phyloP scores from a whole-genome alignment of 768 basidiomycete genomes.

The Amanita phalloides region DNA sequence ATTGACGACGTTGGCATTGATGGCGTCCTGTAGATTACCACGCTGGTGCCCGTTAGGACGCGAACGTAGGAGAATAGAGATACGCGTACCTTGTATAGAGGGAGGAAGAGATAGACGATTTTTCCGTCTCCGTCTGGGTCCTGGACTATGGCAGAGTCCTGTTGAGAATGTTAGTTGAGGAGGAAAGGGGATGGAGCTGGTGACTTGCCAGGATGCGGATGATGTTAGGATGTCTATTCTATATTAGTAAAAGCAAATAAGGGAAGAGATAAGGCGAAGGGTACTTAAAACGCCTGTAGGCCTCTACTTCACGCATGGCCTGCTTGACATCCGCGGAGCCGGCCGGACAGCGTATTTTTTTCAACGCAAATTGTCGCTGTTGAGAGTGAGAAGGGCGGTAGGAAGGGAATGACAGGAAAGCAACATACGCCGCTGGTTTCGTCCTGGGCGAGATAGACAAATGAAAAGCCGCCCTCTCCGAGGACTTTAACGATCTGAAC shows the following conservation, averaged over 20 bases:
- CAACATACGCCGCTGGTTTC: constrained; percentile 68
- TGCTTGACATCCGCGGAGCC: constrained; percentile 84
- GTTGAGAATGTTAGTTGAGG: background rate
- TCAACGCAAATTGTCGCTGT: constrained; percentile 87
- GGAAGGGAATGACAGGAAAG: background rate
- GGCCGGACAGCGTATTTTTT: constrained; percentile 92
- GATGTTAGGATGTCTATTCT: constrained; percentile 84
- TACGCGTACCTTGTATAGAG: constrained; percentile 68
- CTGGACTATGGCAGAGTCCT: constrained; percentile 93
- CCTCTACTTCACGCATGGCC: constrained; percentile 84
- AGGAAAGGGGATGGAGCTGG: background rate
- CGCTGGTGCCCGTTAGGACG: constrained; percentile 32
- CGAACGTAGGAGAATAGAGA: background rate
- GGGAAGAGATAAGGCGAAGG: constrained; percentile 13
- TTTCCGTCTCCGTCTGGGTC: constrained; percentile 90
- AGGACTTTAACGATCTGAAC: constrained; percentile 88
- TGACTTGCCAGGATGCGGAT: constrained; percentile 78
- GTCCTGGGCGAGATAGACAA: constrained; percentile 83
- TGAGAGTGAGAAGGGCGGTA: background rate
- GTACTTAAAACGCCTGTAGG: constrained; percentile 89
- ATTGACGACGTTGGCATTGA: constrained; percentile 78
- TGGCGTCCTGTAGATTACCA: constrained; percentile 92
- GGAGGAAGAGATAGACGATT: constrained; percentile 93
- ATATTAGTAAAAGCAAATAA: constrained; percentile 3
- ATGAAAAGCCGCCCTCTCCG: constrained; percentile 94